Evolutionary conservation across 805 yeast genomes (phyloP).

Genomic region (Lachancea mirantina): DNA sequence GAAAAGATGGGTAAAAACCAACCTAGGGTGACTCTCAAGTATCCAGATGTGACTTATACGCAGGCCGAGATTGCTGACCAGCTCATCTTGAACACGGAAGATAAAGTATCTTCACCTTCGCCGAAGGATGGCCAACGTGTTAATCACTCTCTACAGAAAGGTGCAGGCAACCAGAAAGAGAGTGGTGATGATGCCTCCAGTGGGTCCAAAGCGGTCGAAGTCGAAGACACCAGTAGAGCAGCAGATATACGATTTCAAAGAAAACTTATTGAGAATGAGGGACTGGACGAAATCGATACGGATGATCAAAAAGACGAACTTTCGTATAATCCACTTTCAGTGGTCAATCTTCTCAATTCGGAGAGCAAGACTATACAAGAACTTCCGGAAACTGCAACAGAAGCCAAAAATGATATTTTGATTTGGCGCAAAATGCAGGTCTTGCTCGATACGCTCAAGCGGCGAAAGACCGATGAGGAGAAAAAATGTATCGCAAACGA

Average conservation of each 20-base stretch:
- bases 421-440: constrained; percentile 13
- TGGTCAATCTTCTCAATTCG: constrained; percentile 9
- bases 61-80: constrained; percentile 11
- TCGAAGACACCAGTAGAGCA: constrained; percentile 11
- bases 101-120: background rate
- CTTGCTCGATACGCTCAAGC: constrained; percentile 11
- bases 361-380: constrained; percentile 8
- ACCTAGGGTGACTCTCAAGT: constrained; percentile 5
- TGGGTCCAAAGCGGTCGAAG: constrained; percentile 6
- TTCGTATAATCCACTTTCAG: constrained; percentile 9
- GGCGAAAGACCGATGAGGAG: constrained; percentile 9
- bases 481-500: constrained; percentile 3
- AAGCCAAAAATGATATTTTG: constrained; percentile 7
- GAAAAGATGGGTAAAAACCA: constrained; percentile 7
- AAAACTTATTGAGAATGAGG: constrained; percentile 33
- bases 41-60: constrained; percentile 11
- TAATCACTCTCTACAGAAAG: background rate
- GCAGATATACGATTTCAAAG: constrained; percentile 28
- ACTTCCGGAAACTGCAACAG: constrained; percentile 1
- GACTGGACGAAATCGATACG: constrained; percentile 31
- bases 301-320: constrained; percentile 8
- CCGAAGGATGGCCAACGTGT: background rate
- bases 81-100: background rate
- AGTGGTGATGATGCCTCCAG: constrained; percentile 6
- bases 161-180: constrained; percentile 4